phyloP scores from a whole-genome alignment of 441 rosid genomes.

The Mallotus repandus region DNA sequence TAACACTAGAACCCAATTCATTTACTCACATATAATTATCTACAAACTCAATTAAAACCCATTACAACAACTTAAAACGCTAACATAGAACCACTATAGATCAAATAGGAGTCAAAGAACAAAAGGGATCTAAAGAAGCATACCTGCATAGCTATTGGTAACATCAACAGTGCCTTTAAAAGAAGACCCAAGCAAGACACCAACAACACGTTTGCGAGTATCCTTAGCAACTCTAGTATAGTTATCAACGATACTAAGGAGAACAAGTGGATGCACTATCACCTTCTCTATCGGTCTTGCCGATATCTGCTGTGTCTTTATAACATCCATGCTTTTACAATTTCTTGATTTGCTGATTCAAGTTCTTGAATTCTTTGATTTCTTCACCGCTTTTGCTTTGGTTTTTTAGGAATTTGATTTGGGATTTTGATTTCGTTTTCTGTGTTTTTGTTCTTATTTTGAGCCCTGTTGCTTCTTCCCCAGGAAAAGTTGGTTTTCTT shows the following conservation, averaged over 20 bases:
- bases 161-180: constrained; percentile 76
- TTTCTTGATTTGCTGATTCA: neutral
- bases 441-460: too few species aligned
- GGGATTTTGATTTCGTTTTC: too few species aligned
- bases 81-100: neutral
- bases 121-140: constrained; percentile 10
- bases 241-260: constrained; percentile 86
- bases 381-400: too few species aligned
- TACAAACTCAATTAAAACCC: neutral
- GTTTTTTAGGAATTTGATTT: too few species aligned
- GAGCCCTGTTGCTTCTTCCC: too few species aligned
- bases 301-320: constrained; percentile 75
- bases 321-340: constrained; percentile 56
- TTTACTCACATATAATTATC: neutral
- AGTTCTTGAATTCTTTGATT: too few species aligned
- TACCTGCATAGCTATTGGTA: constrained; percentile 86
- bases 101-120: neutral
- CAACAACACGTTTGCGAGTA: constrained; percentile 79
- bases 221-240: constrained; percentile 89
- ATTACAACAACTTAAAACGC: neutral
- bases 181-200: constrained; percentile 67
- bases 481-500: too few species aligned
- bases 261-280: constrained; percentile 85
- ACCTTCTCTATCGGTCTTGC: constrained; percentile 77
- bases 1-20: neutral